These are phyloP conservation scores for Botrytis byssoidea DNA, from an alignment of 2,329 filamentous ascomycete species.

Conservation along the genomic window DNA sequence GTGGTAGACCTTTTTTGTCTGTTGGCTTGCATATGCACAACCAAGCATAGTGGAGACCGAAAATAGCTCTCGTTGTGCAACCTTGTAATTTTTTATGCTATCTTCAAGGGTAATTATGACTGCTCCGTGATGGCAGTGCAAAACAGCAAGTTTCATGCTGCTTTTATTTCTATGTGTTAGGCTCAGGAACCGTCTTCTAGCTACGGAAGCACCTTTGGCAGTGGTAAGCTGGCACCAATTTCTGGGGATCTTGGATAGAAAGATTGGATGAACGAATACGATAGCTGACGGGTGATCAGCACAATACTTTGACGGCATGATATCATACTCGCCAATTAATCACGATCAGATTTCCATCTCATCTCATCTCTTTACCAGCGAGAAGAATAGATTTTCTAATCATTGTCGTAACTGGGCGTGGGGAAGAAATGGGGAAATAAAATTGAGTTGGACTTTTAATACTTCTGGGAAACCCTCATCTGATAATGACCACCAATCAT, in stretches of 20 bases:
- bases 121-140: constrained; percentile 16
- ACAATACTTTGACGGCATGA: constrained; percentile 8
- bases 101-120: constrained; percentile 11
- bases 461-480: not conserved
- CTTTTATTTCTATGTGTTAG: constrained; percentile 8
- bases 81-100: constrained; percentile 8
- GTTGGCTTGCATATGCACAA: constrained; percentile 22
- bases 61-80: constrained; percentile 21
- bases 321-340: constrained; percentile 4
- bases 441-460: constrained; percentile 9
- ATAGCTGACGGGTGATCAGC: constrained; percentile 13
- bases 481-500: constrained; percentile 3
- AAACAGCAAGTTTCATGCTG: constrained; percentile 8
- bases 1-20: constrained; percentile 15
- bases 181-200: constrained; percentile 11
- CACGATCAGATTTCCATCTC: constrained; percentile 1
- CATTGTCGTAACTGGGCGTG: not conserved
- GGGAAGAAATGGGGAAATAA: constrained; percentile 9
- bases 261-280: constrained; percentile 17
- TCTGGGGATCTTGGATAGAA: constrained; percentile 7
- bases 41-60: constrained; percentile 8
- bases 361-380: constrained; percentile 6
- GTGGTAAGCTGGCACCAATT: constrained; percentile 1
- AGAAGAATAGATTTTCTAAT: not conserved
- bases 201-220: constrained; percentile 1